Percentiles rank a stretch among this genome's conserved stretches.
Conservation (phyloP, 345 rosid species). For the Dovyalis caffra region DNA sequence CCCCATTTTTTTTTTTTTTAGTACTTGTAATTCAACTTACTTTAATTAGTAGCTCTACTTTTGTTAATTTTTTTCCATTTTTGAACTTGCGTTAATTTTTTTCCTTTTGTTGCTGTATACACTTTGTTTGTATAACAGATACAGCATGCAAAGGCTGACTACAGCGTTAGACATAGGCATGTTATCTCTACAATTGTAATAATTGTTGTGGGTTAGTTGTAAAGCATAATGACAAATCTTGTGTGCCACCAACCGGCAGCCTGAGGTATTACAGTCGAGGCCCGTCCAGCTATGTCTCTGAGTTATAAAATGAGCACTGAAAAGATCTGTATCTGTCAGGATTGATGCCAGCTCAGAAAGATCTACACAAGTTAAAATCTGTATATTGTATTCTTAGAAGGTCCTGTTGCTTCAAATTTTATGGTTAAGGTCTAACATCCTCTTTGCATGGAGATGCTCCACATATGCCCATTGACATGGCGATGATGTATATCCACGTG, state of each 20-base stretch:
- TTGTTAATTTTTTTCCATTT: too few species aligned
- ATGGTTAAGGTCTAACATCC: neutral
- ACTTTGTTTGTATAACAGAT: neutral
- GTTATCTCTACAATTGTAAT: neutral
- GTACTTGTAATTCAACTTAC: too few species aligned
- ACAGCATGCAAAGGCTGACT: neutral
- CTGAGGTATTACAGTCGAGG: neutral
- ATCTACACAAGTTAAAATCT: neutral
- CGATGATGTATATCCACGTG: neutral
- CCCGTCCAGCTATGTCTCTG: neutral
- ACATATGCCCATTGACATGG: neutral
- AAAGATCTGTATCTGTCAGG: neutral
- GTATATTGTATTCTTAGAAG: neutral
- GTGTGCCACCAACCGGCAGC: conserved; percentile 12
- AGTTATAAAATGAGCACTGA: neutral
- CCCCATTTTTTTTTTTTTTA: too few species aligned
- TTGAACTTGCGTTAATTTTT: too few species aligned
- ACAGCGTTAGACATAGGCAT: neutral
- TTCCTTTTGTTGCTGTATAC: neutral
- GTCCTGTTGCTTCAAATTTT: neutral
- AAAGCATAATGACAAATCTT: neutral
- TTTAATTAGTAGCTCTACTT: too few species aligned
- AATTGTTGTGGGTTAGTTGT: neutral
- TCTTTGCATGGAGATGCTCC: neutral
- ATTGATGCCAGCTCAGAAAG: neutral